phyloP scores from a whole-genome alignment of 768 basidiomycete species.

The Vararia minispora region DNA sequence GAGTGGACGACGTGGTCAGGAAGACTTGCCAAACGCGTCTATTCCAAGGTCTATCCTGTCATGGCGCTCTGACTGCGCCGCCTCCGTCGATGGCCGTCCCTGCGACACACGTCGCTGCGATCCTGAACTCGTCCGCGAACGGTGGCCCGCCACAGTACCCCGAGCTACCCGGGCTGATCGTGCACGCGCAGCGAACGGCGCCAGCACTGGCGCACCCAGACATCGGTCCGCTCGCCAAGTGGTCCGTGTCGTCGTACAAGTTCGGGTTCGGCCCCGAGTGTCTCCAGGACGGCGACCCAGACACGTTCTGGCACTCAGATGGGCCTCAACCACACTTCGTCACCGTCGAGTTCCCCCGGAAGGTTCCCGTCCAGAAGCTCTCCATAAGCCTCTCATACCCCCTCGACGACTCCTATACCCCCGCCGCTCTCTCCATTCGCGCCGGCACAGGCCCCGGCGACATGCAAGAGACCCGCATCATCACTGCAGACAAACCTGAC shows the following conservation, averaged over 20 bases:
- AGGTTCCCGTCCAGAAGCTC: conserved; percentile 85
- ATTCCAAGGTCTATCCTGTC: too few species aligned
- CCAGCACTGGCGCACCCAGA: conserved; percentile 64
- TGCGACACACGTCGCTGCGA: too few species aligned
- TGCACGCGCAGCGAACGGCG: conserved; percentile 31
- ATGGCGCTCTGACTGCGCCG: too few species aligned
- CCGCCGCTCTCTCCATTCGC: conserved; percentile 79
- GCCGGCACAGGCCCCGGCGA: conserved; percentile 89
- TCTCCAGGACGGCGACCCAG: conserved; percentile 75
- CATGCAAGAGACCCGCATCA: conserved; percentile 81
- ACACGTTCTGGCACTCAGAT: conserved; percentile 99
- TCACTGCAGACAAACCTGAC: conserved; percentile 82
- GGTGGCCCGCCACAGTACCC: neutral
- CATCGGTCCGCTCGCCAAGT: conserved; percentile 81
- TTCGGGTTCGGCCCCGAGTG: conserved; percentile 95
- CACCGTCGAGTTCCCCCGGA: conserved; percentile 85
- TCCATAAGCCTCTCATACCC: conserved; percentile 72
- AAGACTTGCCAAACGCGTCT: too few species aligned
- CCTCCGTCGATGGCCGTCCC: too few species aligned
- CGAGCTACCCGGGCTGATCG: conserved; percentile 5
- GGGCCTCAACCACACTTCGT: conserved; percentile 97
- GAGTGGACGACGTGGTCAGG: too few species aligned
- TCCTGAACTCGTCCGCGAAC: too few species aligned
- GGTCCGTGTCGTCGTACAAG: conserved; percentile 95
- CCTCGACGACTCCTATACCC: conserved; percentile 95